These are phyloP conservation scores for Ophiobolus disseminans DNA, from an alignment of 2,329 filamentous ascomycete genomes.

Conservation along the genomic window DNA sequence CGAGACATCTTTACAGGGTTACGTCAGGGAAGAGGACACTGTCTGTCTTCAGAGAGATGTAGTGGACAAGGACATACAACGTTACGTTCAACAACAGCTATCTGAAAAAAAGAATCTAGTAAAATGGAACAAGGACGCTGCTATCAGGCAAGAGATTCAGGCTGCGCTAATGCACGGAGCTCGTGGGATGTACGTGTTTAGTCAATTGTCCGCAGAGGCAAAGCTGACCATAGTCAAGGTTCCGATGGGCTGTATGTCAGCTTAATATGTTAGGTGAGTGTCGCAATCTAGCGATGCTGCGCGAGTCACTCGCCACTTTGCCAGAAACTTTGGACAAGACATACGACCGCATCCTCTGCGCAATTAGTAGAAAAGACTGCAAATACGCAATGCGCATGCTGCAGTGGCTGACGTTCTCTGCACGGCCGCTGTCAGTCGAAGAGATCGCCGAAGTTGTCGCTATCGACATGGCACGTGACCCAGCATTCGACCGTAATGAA, in stretches of 20 bases:
- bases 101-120: constrained; percentile 32
- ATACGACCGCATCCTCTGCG: constrained; percentile 35
- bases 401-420: constrained; percentile 34
- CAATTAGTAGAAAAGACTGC: constrained; percentile 22
- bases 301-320: constrained; percentile 24
- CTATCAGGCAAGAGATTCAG: constrained; percentile 36
- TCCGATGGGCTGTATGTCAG: constrained; percentile 37
- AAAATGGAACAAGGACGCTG: constrained; percentile 34
- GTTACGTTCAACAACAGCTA: constrained; percentile 44
- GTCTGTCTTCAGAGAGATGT: constrained; percentile 31
- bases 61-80: constrained; percentile 38
- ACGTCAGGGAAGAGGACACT: constrained; percentile 15
- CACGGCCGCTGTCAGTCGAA: constrained; percentile 22
- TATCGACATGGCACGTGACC: constrained; percentile 30
- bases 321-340: constrained; percentile 36
- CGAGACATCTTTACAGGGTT: constrained; percentile 22
- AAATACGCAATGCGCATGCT: constrained; percentile 31
- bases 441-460: constrained; percentile 37
- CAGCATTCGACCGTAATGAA: constrained; percentile 43
- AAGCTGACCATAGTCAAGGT: constrained; percentile 26
- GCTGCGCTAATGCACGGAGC: constrained; percentile 37
- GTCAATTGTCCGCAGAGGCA: not conserved
- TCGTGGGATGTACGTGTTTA: constrained; percentile 31
- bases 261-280: constrained; percentile 29
- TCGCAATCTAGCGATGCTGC: constrained; percentile 24